Evolutionary conservation across 1,284 basidiomycete genomes (phyloP), one percentile per base, ranked within the genome.

Genomic region (Ganoderma resinaceum): DNA sequence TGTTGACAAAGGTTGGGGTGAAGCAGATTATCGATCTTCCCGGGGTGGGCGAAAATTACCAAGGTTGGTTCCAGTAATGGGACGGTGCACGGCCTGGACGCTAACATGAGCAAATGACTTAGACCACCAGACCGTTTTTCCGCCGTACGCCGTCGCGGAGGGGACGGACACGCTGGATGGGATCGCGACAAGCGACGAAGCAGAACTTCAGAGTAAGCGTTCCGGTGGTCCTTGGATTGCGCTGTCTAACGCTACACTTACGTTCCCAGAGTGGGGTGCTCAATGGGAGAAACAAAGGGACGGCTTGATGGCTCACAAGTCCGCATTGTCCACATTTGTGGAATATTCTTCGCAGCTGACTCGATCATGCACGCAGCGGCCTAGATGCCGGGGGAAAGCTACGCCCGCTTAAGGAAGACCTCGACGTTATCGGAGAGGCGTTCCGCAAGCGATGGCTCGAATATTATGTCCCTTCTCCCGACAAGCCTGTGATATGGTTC

Each of bases 11-110:
- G 61, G 74, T 80, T 53, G 82, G 81, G 2, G 76, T 91, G 31
- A 46, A 72, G 18, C 76, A 79, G 18, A 33, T 84, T n/a, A 84
- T 88, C 7, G 83, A 89, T 55, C 78, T 90, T 6, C 84, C 85
- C 6, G 88, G 87, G 3, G 89, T 91, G 0, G 89, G 89, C 8
- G 84, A 87, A 70, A 80, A 84, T 31, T 87, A 85, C 67, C 82
- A 85, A 76, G 88, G 88, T 84, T 65, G 58, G 77, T 66, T 16
- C 5, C 11, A 23, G 46, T 11, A 7, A 31, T 29, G 40, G 63
- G 33, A 49, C 16, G 11, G 11, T n/a, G 9, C 5, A 35, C 55
- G 16, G 16, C 35, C n/a, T 3, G 43, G 31, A 26, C 29, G 43
- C 43, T 33, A 5, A 62, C 33, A 33, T 31, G 33, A n/a, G 1